Conservation (phyloP, 2,329 filamentous ascomycete species). For the Colletotrichum abscissum region DNA sequence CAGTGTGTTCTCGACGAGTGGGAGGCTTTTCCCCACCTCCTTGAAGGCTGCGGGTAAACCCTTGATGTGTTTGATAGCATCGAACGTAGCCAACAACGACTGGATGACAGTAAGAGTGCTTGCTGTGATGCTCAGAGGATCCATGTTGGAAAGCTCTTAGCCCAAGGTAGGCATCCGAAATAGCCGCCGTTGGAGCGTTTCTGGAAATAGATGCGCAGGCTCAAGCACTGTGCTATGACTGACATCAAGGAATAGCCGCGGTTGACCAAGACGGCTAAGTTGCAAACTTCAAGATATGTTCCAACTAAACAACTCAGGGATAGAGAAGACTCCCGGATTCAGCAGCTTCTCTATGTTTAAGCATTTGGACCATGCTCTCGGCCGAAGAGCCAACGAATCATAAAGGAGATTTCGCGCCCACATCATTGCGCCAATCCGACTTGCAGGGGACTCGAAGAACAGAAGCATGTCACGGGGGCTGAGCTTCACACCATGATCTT, state of each 20-base stretch:
- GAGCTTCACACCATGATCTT: neutral
- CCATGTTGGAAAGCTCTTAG: neutral
- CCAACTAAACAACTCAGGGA: too few relatives aligned
- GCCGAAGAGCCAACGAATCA: neutral
- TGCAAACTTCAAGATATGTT: too few relatives aligned
- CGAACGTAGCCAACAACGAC: neutral
- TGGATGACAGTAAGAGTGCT: conserved; percentile 14
- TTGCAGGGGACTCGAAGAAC: neutral
- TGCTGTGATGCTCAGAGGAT: conserved; percentile 12
- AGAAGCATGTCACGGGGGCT: neutral
- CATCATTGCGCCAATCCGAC: neutral
- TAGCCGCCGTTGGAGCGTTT: neutral
- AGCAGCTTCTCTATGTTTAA: neutral
- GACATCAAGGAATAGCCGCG: neutral
- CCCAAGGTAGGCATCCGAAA: neutral
- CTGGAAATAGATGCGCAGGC: neutral
- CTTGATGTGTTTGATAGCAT: conserved; percentile 10
- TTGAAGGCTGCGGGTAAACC: conserved; percentile 13
- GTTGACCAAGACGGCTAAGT: too few relatives aligned
- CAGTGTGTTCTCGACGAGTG: conserved; percentile 3
- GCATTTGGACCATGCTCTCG: neutral
- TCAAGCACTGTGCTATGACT: neutral
- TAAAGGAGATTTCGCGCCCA: neutral
- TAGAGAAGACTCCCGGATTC: too few relatives aligned
- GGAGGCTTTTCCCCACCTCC: conserved; percentile 9